phyloP scores from a whole-genome alignment of 2,329 filamentous ascomycete species.

The Ciborinia camelliae region DNA sequence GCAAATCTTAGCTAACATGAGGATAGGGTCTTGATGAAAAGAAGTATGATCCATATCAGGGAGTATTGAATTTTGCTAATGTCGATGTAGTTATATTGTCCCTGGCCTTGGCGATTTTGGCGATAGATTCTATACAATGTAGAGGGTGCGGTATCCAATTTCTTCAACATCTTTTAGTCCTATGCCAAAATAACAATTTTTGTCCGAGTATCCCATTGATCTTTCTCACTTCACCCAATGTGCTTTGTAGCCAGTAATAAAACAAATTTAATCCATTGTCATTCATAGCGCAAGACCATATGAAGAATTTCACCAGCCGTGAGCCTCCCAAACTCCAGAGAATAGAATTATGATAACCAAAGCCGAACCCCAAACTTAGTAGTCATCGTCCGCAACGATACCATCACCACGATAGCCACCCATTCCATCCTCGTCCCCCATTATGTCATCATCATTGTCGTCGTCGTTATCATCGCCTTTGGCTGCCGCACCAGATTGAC shows the following conservation, averaged over 20 bases:
- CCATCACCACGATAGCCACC: conserved; percentile 52
- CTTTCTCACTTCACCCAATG: background rate
- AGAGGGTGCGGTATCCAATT: conserved; percentile 29
- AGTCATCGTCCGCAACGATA: conserved; percentile 54
- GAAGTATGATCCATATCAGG: conserved; percentile 62
- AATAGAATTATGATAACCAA: conserved; percentile 4
- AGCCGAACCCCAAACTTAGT: conserved; percentile 38
- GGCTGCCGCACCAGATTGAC: conserved; percentile 26
- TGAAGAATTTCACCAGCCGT: conserved; percentile 6
- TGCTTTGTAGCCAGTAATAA: background rate
- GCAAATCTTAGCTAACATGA: conserved; percentile 21
- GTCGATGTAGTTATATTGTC: conserved; percentile 74
- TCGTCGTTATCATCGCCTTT: conserved; percentile 36
- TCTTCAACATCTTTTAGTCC: background rate
- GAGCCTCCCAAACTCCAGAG: conserved; percentile 10
- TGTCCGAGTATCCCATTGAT: background rate
- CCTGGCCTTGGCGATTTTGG: conserved; percentile 94
- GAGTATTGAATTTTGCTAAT: conserved; percentile 16
- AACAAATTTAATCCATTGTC: background rate
- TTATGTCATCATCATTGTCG: conserved; percentile 37
- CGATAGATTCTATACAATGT: conserved; percentile 92
- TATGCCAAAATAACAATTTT: conserved; percentile 5
- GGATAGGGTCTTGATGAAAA: conserved; percentile 86
- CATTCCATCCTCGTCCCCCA: conserved; percentile 46
- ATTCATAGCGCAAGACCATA: background rate